These are phyloP conservation scores for Podila clonocystis DNA, from an alignment of 192 early-diverging fungal genomes.

Conservation along the genomic window DNA sequence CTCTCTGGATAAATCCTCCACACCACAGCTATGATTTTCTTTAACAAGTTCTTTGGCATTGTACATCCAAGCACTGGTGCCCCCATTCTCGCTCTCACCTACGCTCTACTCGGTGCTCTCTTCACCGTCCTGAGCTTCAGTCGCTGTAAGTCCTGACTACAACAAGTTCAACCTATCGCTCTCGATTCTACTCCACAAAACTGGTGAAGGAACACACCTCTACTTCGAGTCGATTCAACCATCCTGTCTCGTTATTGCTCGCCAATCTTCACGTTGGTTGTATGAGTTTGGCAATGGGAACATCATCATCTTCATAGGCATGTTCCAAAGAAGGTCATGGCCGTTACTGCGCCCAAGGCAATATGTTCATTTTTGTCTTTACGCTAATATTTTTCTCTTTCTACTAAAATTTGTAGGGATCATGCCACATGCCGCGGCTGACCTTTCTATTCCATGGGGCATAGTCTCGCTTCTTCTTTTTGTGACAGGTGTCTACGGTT, in stretches of 20 bases:
- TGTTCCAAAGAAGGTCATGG: no score
- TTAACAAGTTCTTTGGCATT: conserved; percentile 47
- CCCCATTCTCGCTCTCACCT: conserved; percentile 21
- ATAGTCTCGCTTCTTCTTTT: conserved; percentile 27
- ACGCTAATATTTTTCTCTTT: background rate
- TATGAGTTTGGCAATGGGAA: no score
- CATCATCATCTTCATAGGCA: no score
- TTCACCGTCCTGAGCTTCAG: conserved; percentile 24
- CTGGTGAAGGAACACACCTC: no score
- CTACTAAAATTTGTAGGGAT: conserved; percentile 19
- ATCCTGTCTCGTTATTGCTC: no score
- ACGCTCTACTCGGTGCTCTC: conserved; percentile 19
- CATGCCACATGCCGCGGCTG: conserved; percentile 42
- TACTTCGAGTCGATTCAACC: no score
- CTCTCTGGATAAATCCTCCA: background rate
- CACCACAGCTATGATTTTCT: conserved; percentile 7
- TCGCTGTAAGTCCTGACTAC: conserved; percentile 28
- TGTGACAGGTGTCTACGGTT: conserved; percentile 22
- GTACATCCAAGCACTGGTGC: conserved; percentile 15
- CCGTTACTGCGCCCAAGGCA: no score
- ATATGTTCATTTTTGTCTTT: no score
- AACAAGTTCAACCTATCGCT: background rate
- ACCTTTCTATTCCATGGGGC: conserved; percentile 35
- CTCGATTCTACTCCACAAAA: background rate
- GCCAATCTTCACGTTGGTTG: no score